Evolutionary conservation across 1,284 basidiomycete genomes (phyloP).

Genomic region (Cerrena zonata): DNA sequence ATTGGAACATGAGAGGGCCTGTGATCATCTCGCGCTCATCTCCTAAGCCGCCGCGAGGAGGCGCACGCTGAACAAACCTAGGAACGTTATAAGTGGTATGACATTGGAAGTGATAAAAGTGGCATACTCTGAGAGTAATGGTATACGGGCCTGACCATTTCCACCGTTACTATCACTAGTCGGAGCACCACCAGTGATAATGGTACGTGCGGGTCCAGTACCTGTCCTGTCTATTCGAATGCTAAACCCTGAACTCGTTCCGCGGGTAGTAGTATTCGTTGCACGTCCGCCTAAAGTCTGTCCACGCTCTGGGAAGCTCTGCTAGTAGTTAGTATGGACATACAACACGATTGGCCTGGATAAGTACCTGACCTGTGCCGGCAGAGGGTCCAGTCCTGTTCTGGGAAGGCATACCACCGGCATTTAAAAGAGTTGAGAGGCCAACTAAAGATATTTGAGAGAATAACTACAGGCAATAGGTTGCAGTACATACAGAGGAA

Average conservation of each 20-base stretch:
- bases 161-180: conserved; percentile 11
- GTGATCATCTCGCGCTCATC: conserved; percentile 35
- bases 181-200: conserved; percentile 38
- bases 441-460: conserved; percentile 8
- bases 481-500: conserved; percentile 32
- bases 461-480: background rate
- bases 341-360: background rate
- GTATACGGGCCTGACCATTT: conserved; percentile 15
- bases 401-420: background rate
- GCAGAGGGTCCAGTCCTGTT: background rate
- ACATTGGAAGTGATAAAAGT: conserved; percentile 3
- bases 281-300: background rate
- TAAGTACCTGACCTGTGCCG: background rate
- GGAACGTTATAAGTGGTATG: background rate
- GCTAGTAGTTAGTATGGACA: background rate
- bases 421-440: conserved; percentile 9
- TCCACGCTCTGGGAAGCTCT: too few species aligned
- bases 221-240: conserved; percentile 35
- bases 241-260: conserved; percentile 24
- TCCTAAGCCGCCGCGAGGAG: conserved; percentile 21
- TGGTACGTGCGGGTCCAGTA: conserved; percentile 32
- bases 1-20: conserved; percentile 64
- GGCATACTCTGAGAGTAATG: conserved; percentile 28
- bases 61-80: conserved; percentile 11
- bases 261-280: background rate